Base-by-base conservation (phyloP, 1,284 basidiomycete genomes). In the Mrakiaceae sp. region DNA sequence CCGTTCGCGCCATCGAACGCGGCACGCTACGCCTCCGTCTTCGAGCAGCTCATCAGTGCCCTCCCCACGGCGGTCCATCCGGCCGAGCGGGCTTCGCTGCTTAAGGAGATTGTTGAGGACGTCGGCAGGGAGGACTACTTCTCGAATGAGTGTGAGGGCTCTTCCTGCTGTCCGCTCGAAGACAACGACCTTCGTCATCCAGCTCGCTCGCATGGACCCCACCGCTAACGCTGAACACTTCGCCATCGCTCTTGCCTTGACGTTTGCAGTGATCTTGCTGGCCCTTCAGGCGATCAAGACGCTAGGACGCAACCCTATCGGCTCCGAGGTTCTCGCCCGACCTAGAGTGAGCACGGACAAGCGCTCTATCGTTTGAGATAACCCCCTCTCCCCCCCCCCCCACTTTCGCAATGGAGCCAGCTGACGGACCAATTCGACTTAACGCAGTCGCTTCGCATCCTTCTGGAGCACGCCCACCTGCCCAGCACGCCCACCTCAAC, bases 221-320 rank as follows among this genome's bases (percentile, higher is more conserved):
- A 27, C 27, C 27, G 27, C 27, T 27, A 27, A 27, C 27, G 27
- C 27, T 27, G 27, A 27, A 27, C 27, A 27, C 27, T 27, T 27
- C 27, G 27, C 27, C 27, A 27, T 27, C 27, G 27, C 6, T n/a
- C 27, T n/a, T 6, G 44, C 50, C 50, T 12, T 54, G 4, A 39
- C 9, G n/a, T 12, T 43, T 14, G 40, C 53, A 62, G 64, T 62
- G 14, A 52, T 14, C 1, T 48, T 58, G 10, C 43, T 47, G 4
- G 88, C 87, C 14, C 77, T 93, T 2, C 77, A 83, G 48, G 84
- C 87, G 0, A 73, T 92, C 67, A 92, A 93, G 75, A 83, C 81
- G 3, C 79, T 93, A 2, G 87, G 87, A 27, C 84, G 86, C 70
- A 82, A 85, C 64, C 83, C 83, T 0, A 77, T 82, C 5, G 87